phyloP scores from a whole-genome alignment of 2,329 filamentous ascomycete species.

The Pseudopyricularia javanii region DNA sequence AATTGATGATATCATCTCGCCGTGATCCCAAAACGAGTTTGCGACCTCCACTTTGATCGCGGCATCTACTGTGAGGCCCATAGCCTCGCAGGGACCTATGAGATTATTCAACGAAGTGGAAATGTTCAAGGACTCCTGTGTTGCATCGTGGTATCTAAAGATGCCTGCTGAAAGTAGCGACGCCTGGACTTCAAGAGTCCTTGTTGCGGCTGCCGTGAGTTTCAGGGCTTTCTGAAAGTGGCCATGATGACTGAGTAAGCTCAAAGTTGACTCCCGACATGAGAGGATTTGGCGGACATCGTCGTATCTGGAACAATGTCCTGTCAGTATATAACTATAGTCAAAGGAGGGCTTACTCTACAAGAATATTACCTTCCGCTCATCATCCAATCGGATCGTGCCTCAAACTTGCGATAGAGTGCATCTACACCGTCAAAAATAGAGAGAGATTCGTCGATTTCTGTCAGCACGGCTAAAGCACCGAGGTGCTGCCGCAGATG shows the following conservation, averaged over 20 bases:
- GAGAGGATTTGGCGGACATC: slow-evolving; percentile 74
- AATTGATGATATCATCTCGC: slow-evolving; percentile 81
- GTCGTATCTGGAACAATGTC: slow-evolving; percentile 31
- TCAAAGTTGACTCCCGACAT: slow-evolving; percentile 71
- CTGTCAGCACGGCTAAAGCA: slow-evolving; percentile 61
- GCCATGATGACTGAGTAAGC: slow-evolving; percentile 61
- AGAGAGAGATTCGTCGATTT: slow-evolving; percentile 67
- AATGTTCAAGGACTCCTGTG: slow-evolving; percentile 78
- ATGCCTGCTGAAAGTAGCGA: slow-evolving; percentile 64
- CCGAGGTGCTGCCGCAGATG: slow-evolving; percentile 43
- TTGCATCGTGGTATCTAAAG: slow-evolving; percentile 66
- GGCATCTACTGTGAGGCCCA: slow-evolving; percentile 68
- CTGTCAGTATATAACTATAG: slow-evolving; percentile 9
- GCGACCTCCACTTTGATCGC: slow-evolving; percentile 73
- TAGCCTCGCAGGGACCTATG: slow-evolving; percentile 51
- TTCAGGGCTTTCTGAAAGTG: slow-evolving; percentile 48
- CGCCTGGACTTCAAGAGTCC: slow-evolving; percentile 63
- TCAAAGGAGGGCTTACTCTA: neutral
- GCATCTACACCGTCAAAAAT: slow-evolving; percentile 45
- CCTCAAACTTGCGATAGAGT: slow-evolving; percentile 50
- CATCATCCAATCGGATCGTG: slow-evolving; percentile 67
- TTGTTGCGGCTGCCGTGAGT: slow-evolving; percentile 49
- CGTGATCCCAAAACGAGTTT: slow-evolving; percentile 86
- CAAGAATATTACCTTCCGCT: slow-evolving; percentile 52
- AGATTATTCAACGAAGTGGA: slow-evolving; percentile 75